These are phyloP conservation scores for Rhazya stricta DNA, from an alignment of 257 asterid genomes.

Conservation along the genomic window DNA sequence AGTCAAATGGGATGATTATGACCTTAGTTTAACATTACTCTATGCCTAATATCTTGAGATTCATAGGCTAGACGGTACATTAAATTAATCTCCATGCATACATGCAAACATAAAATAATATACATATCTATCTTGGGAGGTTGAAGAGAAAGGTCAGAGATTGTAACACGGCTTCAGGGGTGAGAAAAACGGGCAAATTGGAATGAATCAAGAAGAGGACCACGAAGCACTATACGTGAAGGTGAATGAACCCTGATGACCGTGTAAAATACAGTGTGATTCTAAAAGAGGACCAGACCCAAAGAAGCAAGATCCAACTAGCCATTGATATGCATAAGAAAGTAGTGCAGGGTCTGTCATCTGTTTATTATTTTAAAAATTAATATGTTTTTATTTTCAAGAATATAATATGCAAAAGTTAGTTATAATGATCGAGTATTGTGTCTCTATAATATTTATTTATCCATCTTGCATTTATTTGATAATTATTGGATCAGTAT, in stretches of 20 bases:
- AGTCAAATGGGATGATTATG: conserved; percentile 21
- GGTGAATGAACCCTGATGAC: conserved; percentile 1
- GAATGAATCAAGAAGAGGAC: not conserved
- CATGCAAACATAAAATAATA: not conserved
- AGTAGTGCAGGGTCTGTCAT: not conserved
- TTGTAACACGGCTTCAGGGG: not conserved
- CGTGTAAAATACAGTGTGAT: not conserved
- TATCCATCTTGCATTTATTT: too few relatives aligned
- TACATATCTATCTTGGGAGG: not conserved
- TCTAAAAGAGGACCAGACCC: too few relatives aligned
- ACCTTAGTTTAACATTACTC: conserved; percentile 6
- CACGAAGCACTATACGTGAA: conserved; percentile 21
- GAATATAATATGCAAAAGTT: too few relatives aligned
- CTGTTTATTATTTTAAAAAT: too few relatives aligned
- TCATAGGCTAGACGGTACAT: conserved; percentile 22
- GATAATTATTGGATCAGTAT: too few relatives aligned
- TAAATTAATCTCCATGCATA: not conserved
- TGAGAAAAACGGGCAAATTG: not conserved
- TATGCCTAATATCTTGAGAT: conserved; percentile 9
- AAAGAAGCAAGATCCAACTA: not conserved
- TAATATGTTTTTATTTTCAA: too few relatives aligned
- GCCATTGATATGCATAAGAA: not conserved
- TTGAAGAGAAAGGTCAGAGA: not conserved
- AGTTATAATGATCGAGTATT: too few relatives aligned
- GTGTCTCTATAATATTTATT: too few relatives aligned